Percentiles rank a stretch among this genome's conserved stretches.
phyloP scores from a whole-genome alignment of 192 early-diverging fungal genomes.

The Mortierella alpina region DNA sequence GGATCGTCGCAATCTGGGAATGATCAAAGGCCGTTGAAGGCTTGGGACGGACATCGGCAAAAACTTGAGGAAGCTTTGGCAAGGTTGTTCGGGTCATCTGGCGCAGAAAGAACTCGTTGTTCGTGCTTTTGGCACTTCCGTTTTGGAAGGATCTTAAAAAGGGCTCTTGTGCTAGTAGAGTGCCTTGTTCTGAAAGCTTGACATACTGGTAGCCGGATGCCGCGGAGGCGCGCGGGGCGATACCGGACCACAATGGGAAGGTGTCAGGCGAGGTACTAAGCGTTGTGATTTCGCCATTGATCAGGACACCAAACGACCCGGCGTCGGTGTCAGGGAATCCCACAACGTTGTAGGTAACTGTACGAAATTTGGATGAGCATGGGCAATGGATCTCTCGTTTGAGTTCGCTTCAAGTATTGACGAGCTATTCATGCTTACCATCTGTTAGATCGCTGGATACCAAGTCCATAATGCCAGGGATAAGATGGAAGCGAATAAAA shows the following conservation, averaged over 20 bases:
- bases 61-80: slow-evolving; percentile 30
- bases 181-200: slow-evolving; percentile 12
- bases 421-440: slow-evolving; percentile 19
- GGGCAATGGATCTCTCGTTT: neutral
- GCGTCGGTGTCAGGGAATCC: slow-evolving; percentile 22
- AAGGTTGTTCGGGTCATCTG: slow-evolving; percentile 7
- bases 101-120: slow-evolving; percentile 34
- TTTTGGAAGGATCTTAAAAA: slow-evolving; percentile 15
- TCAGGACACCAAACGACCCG: slow-evolving; percentile 26
- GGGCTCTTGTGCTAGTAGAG: slow-evolving; percentile 4
- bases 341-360: slow-evolving; percentile 44
- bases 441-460: slow-evolving; percentile 27
- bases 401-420: neutral
- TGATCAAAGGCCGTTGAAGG: slow-evolving; percentile 44
- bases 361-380: neutral
- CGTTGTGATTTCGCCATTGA: slow-evolving; percentile 18
- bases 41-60: slow-evolving; percentile 6
- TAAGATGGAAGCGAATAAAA: slow-evolving; percentile 22
- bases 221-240: slow-evolving; percentile 14
- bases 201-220: slow-evolving; percentile 20
- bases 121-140: slow-evolving; percentile 20
- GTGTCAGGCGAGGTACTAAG: slow-evolving; percentile 24
- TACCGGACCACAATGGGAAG: slow-evolving; percentile 46
- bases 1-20: slow-evolving; percentile 48
- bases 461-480: slow-evolving; percentile 24